A percentile compares a stretch with the other conserved stretches of the same genome.
Evolutionary conservation across 2,329 filamentous ascomycete species (phyloP).

Genomic region (Fusarium vanettenii): DNA sequence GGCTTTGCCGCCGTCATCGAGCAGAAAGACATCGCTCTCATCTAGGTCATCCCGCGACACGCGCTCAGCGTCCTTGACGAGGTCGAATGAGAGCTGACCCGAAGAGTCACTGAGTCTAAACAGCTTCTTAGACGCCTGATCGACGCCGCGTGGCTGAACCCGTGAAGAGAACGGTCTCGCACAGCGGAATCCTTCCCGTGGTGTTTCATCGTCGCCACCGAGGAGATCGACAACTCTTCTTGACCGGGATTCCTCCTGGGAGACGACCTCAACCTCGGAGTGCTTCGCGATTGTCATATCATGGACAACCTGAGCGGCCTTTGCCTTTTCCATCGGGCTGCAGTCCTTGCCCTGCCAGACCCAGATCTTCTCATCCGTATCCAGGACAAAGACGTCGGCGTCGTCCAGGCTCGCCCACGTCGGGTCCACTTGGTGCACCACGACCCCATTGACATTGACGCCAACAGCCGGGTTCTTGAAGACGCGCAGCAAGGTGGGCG

Average conservation of each 20-base stretch:
- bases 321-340: constrained; percentile 76
- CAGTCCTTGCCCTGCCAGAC: constrained; percentile 76
- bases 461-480: constrained; percentile 68
- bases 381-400: constrained; percentile 73
- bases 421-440: constrained; percentile 74
- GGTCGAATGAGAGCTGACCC: constrained; percentile 66
- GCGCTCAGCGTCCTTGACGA: constrained; percentile 65
- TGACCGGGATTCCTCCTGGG: constrained; percentile 68
- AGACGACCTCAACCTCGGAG: constrained; percentile 72
- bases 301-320: constrained; percentile 74
- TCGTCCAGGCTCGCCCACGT: constrained; percentile 72
- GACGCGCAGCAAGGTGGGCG: constrained; percentile 67
- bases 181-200: constrained; percentile 54
- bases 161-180: constrained; percentile 54
- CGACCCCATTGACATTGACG: constrained; percentile 58
- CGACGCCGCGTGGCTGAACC: constrained; percentile 25
- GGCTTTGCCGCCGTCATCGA: constrained; percentile 66
- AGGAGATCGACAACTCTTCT: constrained; percentile 67
- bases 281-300: constrained; percentile 73
- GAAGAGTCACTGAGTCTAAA: constrained; percentile 73
- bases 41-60: constrained; percentile 64
- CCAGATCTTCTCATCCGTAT: constrained; percentile 73
- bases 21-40: constrained; percentile 70
- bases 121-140: constrained; percentile 55
- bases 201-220: constrained; percentile 57